A percentile compares a stretch with the other conserved stretches of the same genome.
Evolutionary conservation across 768 basidiomycete species (phyloP).

Genomic region (Boletales sp.): DNA sequence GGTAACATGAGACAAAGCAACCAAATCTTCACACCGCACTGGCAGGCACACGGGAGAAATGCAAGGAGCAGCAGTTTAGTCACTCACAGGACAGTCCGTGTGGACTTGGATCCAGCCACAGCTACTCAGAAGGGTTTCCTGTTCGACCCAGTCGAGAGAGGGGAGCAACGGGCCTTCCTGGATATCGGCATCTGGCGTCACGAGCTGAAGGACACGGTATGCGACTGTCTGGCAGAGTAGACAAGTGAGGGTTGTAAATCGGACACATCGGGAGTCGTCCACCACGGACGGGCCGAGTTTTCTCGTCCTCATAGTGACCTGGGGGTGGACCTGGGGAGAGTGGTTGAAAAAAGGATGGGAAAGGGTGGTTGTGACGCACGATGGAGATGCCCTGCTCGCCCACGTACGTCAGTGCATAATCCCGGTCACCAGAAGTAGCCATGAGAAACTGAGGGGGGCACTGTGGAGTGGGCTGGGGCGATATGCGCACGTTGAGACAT

Average conservation of each 20-base stretch:
- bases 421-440: slow-evolving; percentile 22
- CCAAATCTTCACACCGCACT: background rate
- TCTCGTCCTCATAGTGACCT: slow-evolving; percentile 65
- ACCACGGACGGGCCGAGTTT: slow-evolving; percentile 41
- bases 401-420: slow-evolving; percentile 56
- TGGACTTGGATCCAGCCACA: slow-evolving; percentile 75
- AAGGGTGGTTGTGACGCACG: slow-evolving; percentile 39
- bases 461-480: slow-evolving; percentile 25
- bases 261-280: slow-evolving; percentile 48
- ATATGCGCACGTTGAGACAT: slow-evolving; percentile 70
- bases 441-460: slow-evolving; percentile 37
- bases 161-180: slow-evolving; percentile 66
- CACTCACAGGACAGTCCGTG: slow-evolving; percentile 63
- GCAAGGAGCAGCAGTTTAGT: background rate
- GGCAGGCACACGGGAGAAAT: background rate
- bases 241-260: slow-evolving; percentile 65
- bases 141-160: slow-evolving; percentile 73
- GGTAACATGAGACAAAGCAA: slow-evolving; percentile 2
- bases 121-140: slow-evolving; percentile 61
- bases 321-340: slow-evolving; percentile 53
- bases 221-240: slow-evolving; percentile 60
- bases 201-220: slow-evolving; percentile 67
- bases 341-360: slow-evolving; percentile 1
- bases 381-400: slow-evolving; percentile 64
- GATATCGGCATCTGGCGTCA: slow-evolving; percentile 53